Base-by-base conservation (phyloP, 352 stramenopile species). In the Phytopythium sindhum region DNA sequence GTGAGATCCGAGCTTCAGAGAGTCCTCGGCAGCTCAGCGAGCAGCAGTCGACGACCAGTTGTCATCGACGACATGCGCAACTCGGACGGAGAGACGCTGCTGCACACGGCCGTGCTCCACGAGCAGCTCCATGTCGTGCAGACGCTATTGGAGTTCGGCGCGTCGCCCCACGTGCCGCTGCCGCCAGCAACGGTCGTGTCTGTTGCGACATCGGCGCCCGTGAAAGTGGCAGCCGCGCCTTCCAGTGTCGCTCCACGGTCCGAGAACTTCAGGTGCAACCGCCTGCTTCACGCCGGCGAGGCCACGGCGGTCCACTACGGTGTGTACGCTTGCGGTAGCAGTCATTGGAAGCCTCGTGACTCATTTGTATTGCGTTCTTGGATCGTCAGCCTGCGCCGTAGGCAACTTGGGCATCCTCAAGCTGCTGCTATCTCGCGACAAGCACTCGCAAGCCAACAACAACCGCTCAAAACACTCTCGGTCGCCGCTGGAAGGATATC, bases 81-180 rank as follows among this genome's bases (percentile, higher is more conserved):
- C 58, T 67, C 65, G n/a, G 70, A 80, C 48, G 81, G 81, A 33
- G 84, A 93, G 62, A 90, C 78, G 31, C 52, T 90, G 23, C 70
- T 93, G 41, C 84, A 93, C 52, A 84, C 74, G 0, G 84, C 84
- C 6, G 81, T 90, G 41, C 69, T 93, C 23, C 78, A 91, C 54
- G 33, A 78, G 15, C 76, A 86, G 31, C 61, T 81, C 29, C 58
- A 61, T 4, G 74, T 84, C 21, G 80, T 78, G 28, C 80, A 84
- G 65, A 64, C 77, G 44, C 67, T 93, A 47, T 66, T 93, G 17
- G 63, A 69, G 29, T 67, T 80, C 52, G 75, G 78, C 12, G 81
- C 80, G 1, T 83, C 75, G 2, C 69, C 80, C 11, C 72, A 76
- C 17, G 51, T 57, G 7, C 69, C 72, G 44, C 67, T 88, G 4